A percentile compares a stretch with the other conserved stretches of the same genome.
Evolutionary conservation across 2,329 filamentous ascomycete species (phyloP).

Genomic region (Colletotrichum eremochloae): DNA sequence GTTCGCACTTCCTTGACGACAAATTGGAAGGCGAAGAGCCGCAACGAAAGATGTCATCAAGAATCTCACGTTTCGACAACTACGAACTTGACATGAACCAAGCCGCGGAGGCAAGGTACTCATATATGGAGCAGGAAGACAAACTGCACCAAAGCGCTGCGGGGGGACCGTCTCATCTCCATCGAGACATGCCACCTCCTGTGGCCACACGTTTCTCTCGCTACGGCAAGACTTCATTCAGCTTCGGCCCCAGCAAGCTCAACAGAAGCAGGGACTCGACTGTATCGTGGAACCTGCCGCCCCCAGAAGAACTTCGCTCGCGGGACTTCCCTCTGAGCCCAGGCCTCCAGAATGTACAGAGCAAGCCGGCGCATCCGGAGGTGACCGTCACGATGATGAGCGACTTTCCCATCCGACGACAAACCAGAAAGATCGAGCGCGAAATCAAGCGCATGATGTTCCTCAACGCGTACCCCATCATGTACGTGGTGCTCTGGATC

Average conservation of each 20-base stretch:
- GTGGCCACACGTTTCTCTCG: constrained; percentile 10
- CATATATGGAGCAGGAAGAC: constrained; percentile 38
- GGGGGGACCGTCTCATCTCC: constrained; percentile 20
- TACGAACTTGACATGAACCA: constrained; percentile 34
- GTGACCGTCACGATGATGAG: constrained; percentile 37
- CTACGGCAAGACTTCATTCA: neutral
- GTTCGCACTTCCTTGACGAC: constrained; percentile 13
- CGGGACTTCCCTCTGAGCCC: constrained; percentile 33
- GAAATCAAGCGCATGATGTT: constrained; percentile 52
- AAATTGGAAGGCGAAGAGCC: neutral
- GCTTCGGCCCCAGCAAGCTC: neutral
- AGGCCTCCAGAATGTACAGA: constrained; percentile 14
- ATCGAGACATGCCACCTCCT: constrained; percentile 24
- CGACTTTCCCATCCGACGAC: constrained; percentile 43
- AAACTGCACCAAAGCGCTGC: constrained; percentile 22
- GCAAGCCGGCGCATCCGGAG: constrained; percentile 2
- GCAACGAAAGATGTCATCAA: constrained; percentile 32
- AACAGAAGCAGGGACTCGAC: constrained; percentile 24
- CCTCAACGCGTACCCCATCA: constrained; percentile 54
- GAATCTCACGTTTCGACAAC: constrained; percentile 36
- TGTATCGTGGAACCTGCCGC: constrained; percentile 18
- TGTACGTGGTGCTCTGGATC: constrained; percentile 55
- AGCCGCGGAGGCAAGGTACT: constrained; percentile 38
- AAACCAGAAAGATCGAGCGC: constrained; percentile 44
- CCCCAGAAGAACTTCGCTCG: constrained; percentile 6